Evolutionary conservation across 345 rosid species (phyloP), one percentile per base, ranked within the genome.

Genomic region (Citrus glauca): DNA sequence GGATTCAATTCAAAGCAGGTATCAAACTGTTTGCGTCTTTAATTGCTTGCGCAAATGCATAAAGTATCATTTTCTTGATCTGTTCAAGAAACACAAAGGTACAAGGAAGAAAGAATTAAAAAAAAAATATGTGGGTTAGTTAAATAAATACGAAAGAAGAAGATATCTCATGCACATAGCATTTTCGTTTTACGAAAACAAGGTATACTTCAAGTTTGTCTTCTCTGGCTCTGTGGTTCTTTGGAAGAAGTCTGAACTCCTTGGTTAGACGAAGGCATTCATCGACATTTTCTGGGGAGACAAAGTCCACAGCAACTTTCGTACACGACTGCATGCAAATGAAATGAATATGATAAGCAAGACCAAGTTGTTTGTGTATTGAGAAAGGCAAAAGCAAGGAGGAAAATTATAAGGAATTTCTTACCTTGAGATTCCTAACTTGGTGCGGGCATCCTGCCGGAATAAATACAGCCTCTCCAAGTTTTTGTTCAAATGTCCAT

Each of bases 371-470:
- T 30, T 50, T 8, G 30, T 22, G 27, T 2, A 2, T 6, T 40
- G 53, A 37, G 30, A 32, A 32, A n/a, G 40, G 45, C 13, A 28
- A 70, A 40, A 33, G 2, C 4, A 3, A 0, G 1, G 37, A 28
- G n/a, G 22, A 65, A 7, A 57, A 68, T 42, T 8, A 53, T 20
- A 9, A 53, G 38, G 74, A 28, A 65, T 9, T 76, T 66, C 27
- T 66, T 81, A 92, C 99, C 98, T 87, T 91, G 56, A 94, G 90
- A 82, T 96, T 96, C 73, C 99, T 89, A 57, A 96, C 99, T 89
- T 96, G 99, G 82, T 96, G 99, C 5, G 98, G 98, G 79, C 99
- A 95, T 57, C 99, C 99, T 1, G 97, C 97, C 0, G 99, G 99
- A 75, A 95, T 95, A 79, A 93, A 93, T 62, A 95, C 95, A 20